These are phyloP conservation scores for Exidia glandulosa DNA, from an alignment of 768 basidiomycete genomes.

Conservation along the genomic window DNA sequence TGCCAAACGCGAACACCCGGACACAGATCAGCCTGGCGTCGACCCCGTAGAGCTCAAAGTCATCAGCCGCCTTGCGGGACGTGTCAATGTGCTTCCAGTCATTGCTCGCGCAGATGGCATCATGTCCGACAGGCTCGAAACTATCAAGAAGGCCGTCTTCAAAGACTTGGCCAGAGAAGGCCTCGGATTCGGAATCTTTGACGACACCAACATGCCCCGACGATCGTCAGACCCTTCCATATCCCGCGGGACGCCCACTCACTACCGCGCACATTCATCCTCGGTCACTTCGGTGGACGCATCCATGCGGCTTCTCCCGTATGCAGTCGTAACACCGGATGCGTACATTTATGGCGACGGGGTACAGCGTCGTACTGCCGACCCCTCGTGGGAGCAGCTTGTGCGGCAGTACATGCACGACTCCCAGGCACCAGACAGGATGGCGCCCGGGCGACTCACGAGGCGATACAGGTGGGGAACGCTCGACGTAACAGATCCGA, in stretches of 20 bases:
- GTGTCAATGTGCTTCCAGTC: conserved; percentile 83
- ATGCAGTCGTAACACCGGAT: conserved; percentile 76
- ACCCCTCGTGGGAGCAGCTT: conserved; percentile 55
- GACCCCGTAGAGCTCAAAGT: conserved; percentile 62
- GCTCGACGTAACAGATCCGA: conserved; percentile 67
- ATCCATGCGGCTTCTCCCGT: conserved; percentile 38
- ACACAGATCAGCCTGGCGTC: conserved; percentile 50
- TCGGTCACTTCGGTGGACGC: background rate
- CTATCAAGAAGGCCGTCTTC: conserved; percentile 70
- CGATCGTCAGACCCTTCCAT: background rate
- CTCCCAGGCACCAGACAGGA: conserved; percentile 20
- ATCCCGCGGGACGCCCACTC: conserved; percentile 31
- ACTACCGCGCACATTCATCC: conserved; percentile 29
- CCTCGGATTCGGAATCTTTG: conserved; percentile 85
- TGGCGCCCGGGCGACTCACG: conserved; percentile 50
- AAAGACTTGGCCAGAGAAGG: conserved; percentile 74
- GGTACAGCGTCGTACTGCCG: conserved; percentile 20
- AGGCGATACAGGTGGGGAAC: conserved; percentile 77
- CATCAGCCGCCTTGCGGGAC: conserved; percentile 66
- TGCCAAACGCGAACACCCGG: conserved; percentile 69
- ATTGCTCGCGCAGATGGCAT: conserved; percentile 72
- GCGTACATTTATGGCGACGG: conserved; percentile 78
- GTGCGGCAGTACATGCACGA: conserved; percentile 58
- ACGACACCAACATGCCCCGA: conserved; percentile 20
- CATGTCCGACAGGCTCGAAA: conserved; percentile 69